Evolutionary conservation across 805 yeast genomes (phyloP), one percentile per base, ranked within the genome.

Genomic region (Candida endomychidarum): DNA sequence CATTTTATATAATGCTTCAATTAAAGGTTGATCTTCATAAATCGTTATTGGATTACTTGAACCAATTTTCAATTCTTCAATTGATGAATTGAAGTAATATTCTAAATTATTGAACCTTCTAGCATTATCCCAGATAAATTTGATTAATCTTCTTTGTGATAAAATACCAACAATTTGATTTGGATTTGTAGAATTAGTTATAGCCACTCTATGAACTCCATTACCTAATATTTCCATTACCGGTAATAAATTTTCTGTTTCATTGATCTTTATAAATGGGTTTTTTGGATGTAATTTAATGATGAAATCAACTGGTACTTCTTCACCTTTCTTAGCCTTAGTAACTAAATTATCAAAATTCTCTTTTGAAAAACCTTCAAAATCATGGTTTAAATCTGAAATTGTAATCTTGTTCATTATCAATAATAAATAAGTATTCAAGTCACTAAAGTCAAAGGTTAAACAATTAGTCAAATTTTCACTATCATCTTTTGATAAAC

Each of bases 141-240:
- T 79, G 40, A 91, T 77, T 51, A 88, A 69, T 53, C 98, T 78
- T 60, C 99, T 81, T 66, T 91, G 99, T 0, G 96, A 87, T 33
- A 93, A 70, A 9, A 91, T 79, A 42, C 98, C 98, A 2, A 84
- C 79, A 36, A 90, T 80, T 44, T 72, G 71, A 17, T 75, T 70
- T 2, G 38, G 37, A 20, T 41, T 28, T 8, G 29, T 15, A 9
- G 35, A 24, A 55, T 79, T 70, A 16, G 83, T 74, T 41, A 90
- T 86, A 8, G 97, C 96, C 15, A 91, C 79, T 57, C 99, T 75
- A 65, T 93, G 99, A 3, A 90, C 96, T 15, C 99, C 99, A 27
- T 86, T 78, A n/a, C 97, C 98, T 46, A 91, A 70, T 9, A 86
- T 80, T 60, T 88, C 95, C 52, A 86, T 85, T 2, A 87, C 96